These are phyloP conservation scores for Akanthomyces muscarius DNA, from an alignment of 2,329 filamentous ascomycete species.

Conservation along the genomic window DNA sequence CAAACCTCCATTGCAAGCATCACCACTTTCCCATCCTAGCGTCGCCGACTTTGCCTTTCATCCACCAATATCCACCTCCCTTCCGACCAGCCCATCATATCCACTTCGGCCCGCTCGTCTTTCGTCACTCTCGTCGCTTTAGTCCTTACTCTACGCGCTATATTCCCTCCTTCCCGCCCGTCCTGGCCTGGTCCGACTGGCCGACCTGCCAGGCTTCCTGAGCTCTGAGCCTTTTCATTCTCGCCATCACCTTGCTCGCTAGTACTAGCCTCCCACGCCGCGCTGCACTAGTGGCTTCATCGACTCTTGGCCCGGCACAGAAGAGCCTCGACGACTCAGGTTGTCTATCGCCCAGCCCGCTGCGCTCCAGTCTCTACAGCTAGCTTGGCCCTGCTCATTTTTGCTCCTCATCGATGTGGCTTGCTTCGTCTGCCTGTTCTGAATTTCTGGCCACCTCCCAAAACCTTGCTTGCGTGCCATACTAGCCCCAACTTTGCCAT, in stretches of 20 bases:
- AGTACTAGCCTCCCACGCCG: constrained; percentile 6
- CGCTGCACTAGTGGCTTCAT: not conserved
- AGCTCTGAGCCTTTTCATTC: not conserved
- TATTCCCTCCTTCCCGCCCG: not conserved
- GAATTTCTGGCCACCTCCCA: not conserved
- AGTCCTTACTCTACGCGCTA: not conserved
- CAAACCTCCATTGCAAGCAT: constrained; percentile 15
- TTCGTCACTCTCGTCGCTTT: constrained; percentile 10
- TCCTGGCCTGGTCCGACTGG: not conserved
- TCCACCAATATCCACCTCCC: constrained; percentile 5
- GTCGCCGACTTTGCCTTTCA: not conserved
- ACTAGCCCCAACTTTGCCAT: constrained; percentile 8
- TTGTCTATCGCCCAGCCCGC: not conserved
- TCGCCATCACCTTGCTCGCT: not conserved
- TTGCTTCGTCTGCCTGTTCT: not conserved
- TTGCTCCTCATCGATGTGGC: not conserved
- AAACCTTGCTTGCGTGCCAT: constrained; percentile 7
- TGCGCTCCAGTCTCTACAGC: not conserved
- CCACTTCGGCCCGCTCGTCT: constrained; percentile 14
- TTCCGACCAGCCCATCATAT: not conserved
- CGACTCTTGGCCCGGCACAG: constrained; percentile 4
- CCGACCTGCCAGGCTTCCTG: not conserved
- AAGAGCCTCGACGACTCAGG: not conserved
- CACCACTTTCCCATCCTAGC: constrained; percentile 5
- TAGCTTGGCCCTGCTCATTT: not conserved